phyloP scores from a whole-genome alignment of 129 eudicot species.

The Oenanthe sinensis region DNA sequence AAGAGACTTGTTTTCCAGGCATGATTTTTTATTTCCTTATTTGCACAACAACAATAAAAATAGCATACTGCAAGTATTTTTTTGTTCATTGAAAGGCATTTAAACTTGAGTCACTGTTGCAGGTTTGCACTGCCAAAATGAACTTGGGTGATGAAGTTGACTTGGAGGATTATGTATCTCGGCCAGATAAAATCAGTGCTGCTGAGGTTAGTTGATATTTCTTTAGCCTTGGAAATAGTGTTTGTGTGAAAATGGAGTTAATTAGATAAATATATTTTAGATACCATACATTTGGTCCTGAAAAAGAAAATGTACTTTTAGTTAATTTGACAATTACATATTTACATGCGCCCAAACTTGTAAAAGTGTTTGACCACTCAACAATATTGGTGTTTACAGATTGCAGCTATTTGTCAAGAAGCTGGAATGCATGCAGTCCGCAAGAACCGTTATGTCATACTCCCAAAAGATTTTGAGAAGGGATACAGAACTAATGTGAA shows the following conservation, averaged over 20 bases:
- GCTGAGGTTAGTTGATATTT: slow-evolving; percentile 65
- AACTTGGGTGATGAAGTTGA: slow-evolving; percentile 83
- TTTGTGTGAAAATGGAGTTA: neutral
- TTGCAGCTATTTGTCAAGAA: slow-evolving; percentile 87
- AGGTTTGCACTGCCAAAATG: slow-evolving; percentile 95
- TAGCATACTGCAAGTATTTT: neutral
- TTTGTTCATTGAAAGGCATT: neutral
- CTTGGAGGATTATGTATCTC: slow-evolving; percentile 85
- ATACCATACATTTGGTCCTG: neutral
- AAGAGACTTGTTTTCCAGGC: slow-evolving; percentile 48
- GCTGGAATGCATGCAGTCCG: slow-evolving; percentile 97
- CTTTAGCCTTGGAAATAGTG: neutral
- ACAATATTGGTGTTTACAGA: slow-evolving; percentile 27
- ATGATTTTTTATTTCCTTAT: neutral
- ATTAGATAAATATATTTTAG: neutral
- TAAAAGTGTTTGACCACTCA: neutral
- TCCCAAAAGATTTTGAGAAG: slow-evolving; percentile 89
- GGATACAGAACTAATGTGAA: slow-evolving; percentile 72
- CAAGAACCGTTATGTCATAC: slow-evolving; percentile 75
- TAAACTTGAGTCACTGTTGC: neutral
- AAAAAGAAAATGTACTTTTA: neutral
- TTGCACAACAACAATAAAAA: neutral
- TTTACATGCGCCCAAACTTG: neutral
- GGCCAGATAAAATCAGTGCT: slow-evolving; percentile 91
- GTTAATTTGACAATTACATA: neutral